Evolutionary conservation across 2,329 filamentous ascomycete species (phyloP), one percentile per base, ranked within the genome.

Genomic region (Pseudogymnoascus sp.): DNA sequence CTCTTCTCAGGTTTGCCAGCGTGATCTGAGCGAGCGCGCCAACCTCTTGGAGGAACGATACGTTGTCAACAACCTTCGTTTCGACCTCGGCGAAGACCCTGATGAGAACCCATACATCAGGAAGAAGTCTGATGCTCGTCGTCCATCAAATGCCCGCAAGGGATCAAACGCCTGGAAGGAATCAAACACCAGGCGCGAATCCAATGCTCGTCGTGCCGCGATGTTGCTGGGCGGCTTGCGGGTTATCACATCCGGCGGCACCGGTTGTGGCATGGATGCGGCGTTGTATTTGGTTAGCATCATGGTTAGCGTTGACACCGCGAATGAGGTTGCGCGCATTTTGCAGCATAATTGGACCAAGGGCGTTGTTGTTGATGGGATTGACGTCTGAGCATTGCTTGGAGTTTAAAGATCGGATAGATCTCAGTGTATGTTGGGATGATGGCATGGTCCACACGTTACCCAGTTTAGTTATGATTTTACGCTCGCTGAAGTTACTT

Each of bases 41-140:
- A 90, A 95, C 72, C 89, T 95, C 67, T 83, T 93, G 72, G 90
- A 95, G 72, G 88, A 90, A 67, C 84, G 90, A 72, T 96, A 95
- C 73, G 90, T 96, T 19, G 91, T 96, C 75, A 96, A 96, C 82
- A 95, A 96, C 77, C 87, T 92, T 65, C 89, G 91, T 69, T 96
- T 93, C 75, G 90, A 95, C 70, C 80, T 95, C 46, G 83, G 82
- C 69, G 88, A 89, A 65, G 86, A 93, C 72, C 85, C 89, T 72
- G 89, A 93, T 66, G 88, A 92, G 76, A 93, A 91, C 76, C 89
- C 89, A 33, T 93, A 93, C 77, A 87, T 95, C 74, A 83, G 89
- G 71, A 86, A 84, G 79, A 90, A 89, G 81, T 84, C 85, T 64
- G 87, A 89, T 68, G 85, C 81, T 59, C 79, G 83, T 68, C 83